phyloP scores from a whole-genome alignment of 768 basidiomycete genomes.

The Daedalea quercina region DNA sequence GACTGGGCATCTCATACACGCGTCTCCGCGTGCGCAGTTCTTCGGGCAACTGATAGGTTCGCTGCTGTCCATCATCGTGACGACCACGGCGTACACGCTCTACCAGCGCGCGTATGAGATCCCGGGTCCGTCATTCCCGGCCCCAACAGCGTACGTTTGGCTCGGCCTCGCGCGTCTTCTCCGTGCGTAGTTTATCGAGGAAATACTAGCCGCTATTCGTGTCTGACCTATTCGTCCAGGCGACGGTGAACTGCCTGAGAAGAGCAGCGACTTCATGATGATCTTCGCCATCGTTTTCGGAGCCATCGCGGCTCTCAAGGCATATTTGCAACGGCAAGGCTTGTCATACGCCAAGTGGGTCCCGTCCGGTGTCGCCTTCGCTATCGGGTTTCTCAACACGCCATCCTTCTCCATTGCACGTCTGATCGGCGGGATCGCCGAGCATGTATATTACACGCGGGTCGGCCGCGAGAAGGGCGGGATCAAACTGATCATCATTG shows the following conservation, averaged over 20 bases:
- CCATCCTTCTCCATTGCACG: conserved; percentile 92
- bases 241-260: conserved; percentile 75
- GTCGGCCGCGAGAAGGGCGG: conserved; percentile 45
- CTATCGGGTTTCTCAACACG: conserved; percentile 93
- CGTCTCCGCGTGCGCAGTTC: conserved; percentile 91
- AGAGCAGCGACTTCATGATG: conserved; percentile 74
- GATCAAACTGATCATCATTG: conserved; percentile 78
- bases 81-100: conserved; percentile 79
- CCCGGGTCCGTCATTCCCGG: conserved; percentile 92
- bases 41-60: conserved; percentile 92
- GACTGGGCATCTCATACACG: conserved; percentile 88
- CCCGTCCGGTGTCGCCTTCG: conserved; percentile 91
- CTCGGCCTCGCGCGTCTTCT: conserved; percentile 67
- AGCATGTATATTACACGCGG: conserved; percentile 51
- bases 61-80: conserved; percentile 80
- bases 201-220: neutral
- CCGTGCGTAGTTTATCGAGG: conserved; percentile 42
- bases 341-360: conserved; percentile 66
- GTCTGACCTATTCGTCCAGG: conserved; percentile 35
- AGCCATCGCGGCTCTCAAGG: conserved; percentile 59
- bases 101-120: conserved; percentile 86
- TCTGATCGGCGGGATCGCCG: conserved; percentile 79
- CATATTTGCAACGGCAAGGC: conserved; percentile 42
- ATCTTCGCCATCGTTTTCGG: conserved; percentile 69
- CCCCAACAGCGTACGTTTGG: conserved; percentile 95